phyloP scores from a whole-genome alignment of 225 moss, liverwort and hornwort species.

The Lunularia cruciata region DNA sequence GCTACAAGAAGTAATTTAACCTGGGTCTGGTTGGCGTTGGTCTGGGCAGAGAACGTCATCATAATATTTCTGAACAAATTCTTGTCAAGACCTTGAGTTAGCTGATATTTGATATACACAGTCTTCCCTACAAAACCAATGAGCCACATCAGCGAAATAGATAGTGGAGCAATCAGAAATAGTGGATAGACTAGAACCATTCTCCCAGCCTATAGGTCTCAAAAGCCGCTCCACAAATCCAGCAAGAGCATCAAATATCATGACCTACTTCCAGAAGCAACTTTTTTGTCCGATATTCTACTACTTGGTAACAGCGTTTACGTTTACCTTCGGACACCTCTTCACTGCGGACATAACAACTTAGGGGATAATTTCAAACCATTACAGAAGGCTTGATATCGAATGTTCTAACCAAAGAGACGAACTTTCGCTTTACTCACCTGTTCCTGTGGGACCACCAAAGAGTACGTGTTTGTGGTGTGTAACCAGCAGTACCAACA shows the following conservation, averaged over 20 bases:
- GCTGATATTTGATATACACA: conserved; percentile 59
- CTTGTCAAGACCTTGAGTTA: conserved; percentile 56
- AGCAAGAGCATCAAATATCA: too few species aligned
- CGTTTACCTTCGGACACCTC: too few species aligned
- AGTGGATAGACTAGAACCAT: too few species aligned
- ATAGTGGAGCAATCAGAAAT: too few species aligned
- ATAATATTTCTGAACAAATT: conserved; percentile 57
- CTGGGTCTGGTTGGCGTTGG: conserved; percentile 71
- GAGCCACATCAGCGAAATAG: neutral
- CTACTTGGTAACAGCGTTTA: too few species aligned
- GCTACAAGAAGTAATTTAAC: conserved; percentile 17
- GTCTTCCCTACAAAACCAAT: conserved; percentile 51
- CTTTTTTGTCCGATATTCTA: too few species aligned
- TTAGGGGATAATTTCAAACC: too few species aligned
- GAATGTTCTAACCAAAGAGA: neutral
- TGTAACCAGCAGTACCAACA: conserved; percentile 57
- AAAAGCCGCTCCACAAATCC: too few species aligned
- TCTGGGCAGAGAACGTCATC: conserved; percentile 75
- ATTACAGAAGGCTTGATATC: neutral
- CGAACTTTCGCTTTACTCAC: conserved; percentile 17
- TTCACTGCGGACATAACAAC: too few species aligned
- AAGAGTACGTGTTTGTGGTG: conserved; percentile 62
- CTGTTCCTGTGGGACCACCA: conserved; percentile 68
- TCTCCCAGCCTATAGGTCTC: too few species aligned
- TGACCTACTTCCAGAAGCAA: too few species aligned